phyloP scores from a whole-genome alignment of 2,329 filamentous ascomycete species.

The Dendrostoma leiphaemia region DNA sequence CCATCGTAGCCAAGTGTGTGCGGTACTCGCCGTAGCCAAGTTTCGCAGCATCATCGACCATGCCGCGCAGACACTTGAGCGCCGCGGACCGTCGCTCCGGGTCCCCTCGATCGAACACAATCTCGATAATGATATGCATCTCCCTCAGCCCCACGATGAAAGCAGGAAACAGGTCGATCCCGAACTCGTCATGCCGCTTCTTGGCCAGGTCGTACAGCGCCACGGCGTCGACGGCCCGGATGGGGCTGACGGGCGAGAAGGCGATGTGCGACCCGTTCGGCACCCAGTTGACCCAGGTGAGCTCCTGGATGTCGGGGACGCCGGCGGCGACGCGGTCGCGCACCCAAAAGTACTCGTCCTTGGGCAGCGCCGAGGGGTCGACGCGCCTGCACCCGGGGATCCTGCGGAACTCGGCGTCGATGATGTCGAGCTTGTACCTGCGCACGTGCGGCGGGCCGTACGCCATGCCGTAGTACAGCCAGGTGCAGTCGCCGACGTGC shows the following conservation, averaged over 20 bases:
- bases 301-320: conserved; percentile 36
- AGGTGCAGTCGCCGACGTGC: conserved; percentile 28
- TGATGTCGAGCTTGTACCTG: conserved; percentile 31
- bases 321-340: conserved; percentile 23
- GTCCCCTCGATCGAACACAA: conserved; percentile 40
- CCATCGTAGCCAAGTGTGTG: conserved; percentile 38
- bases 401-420: conserved; percentile 31
- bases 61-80: conserved; percentile 30
- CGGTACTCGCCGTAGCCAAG: conserved; percentile 39
- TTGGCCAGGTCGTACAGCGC: conserved; percentile 31
- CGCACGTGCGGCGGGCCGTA: conserved; percentile 30
- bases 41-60: conserved; percentile 33
- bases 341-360: conserved; percentile 22
- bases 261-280: conserved; percentile 36
- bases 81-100: conserved; percentile 26
- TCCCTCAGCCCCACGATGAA: conserved; percentile 37
- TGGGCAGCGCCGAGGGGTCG: conserved; percentile 22
- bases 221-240: conserved; percentile 33
- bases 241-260: conserved; percentile 35
- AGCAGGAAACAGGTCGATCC: conserved; percentile 31
- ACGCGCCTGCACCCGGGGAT: conserved; percentile 29
- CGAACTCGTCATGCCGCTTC: conserved; percentile 23
- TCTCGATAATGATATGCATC: conserved; percentile 43
- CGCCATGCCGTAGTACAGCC: conserved; percentile 46
- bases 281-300: conserved; percentile 36